Percentiles rank a stretch among this genome's conserved stretches.
Conservation (phyloP, 768 basidiomycete species). For the Goffeauzyma gilvescens region DNA sequence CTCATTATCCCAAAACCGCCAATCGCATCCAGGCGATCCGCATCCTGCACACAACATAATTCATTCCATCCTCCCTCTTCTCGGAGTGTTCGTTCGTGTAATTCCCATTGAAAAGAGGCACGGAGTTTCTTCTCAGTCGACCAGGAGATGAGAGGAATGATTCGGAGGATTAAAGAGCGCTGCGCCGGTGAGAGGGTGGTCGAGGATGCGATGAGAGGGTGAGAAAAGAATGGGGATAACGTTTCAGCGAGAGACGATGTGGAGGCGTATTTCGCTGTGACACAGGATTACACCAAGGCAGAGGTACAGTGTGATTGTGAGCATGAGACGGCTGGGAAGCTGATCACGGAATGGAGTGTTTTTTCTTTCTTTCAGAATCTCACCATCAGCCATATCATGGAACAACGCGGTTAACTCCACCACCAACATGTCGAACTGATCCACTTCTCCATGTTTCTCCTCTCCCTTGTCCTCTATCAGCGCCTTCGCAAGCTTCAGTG, state of each 20-base stretch:
- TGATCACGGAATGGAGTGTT: not conserved
- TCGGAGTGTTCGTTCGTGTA: not conserved
- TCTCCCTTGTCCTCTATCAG: constrained; percentile 19
- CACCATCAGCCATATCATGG: constrained; percentile 61
- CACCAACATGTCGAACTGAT: constrained; percentile 49
- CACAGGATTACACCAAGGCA: not conserved
- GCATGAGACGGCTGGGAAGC: not conserved
- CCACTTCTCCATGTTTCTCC: not conserved
- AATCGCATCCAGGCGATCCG: constrained; percentile 59
- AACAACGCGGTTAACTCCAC: constrained; percentile 74
- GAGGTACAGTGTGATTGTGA: not conserved
- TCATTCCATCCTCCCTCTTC: constrained; percentile 43
- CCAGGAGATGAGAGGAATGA: constrained; percentile 70
- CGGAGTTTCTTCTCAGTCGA: constrained; percentile 56
- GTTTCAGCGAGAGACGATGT: constrained; percentile 11
- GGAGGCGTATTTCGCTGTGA: constrained; percentile 17
- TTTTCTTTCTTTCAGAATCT: constrained; percentile 42
- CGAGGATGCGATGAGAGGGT: constrained; percentile 1
- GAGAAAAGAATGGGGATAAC: constrained; percentile 10
- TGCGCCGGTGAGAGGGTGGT: constrained; percentile 7
- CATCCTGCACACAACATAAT: constrained; percentile 65
- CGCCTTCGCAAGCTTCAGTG: constrained; percentile 46
- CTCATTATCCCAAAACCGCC: constrained; percentile 61
- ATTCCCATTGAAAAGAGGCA: constrained; percentile 39
- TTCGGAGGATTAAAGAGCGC: constrained; percentile 17